Evolutionary conservation across 164 flowering plant genomes (phyloP), one percentile per base, ranked within the genome.

Genomic region (Annona cherimola): DNA sequence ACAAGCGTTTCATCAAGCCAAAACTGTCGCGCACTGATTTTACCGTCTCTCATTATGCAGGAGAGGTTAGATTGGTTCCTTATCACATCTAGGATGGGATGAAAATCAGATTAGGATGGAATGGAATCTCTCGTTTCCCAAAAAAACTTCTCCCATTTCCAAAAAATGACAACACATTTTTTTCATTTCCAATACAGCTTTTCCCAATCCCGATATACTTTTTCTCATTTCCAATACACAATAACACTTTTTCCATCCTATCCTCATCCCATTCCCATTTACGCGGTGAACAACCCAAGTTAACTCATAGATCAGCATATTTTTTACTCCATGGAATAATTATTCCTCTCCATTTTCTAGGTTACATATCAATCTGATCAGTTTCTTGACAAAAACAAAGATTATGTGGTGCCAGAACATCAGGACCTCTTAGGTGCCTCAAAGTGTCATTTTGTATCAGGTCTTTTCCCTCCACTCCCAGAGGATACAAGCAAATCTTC

Each of bases 381-480:
- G 44, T 93, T 93, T 87, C 80, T 93, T 69, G 98, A 93, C 83
- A 91, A 91, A 85, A 93, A 93, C 79, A 93, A 93, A 80, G 98
- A 93, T 75, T 93, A 93, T 80, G 87, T 89, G 46, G 96, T 90
- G 79, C 82, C 87, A 71, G 96, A 93, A 76, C 92, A 93, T 87
- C 98, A 89, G 77, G 91, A 85, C 72, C 73, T 91, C 86, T 82
- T 93, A 79, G 77, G 84, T 84, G 79, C 90, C 80, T 91, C 98
- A 68, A 83, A 80, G 76, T 93, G 97, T 71, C 57, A 86, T 63
- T 93, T 93, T 79, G 90, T 91, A 67, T 84, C 88, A 72, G 82
- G 84, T 70, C 90, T 93, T 67, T 91, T 93, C 74, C 96, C 94
- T 81, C 82, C 83, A 20, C 57, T 84, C 26, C 78, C 87, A 35